Conservation (phyloP, 371 early-diverging fungal genomes). For the Phascolomyces articulosus region DNA sequence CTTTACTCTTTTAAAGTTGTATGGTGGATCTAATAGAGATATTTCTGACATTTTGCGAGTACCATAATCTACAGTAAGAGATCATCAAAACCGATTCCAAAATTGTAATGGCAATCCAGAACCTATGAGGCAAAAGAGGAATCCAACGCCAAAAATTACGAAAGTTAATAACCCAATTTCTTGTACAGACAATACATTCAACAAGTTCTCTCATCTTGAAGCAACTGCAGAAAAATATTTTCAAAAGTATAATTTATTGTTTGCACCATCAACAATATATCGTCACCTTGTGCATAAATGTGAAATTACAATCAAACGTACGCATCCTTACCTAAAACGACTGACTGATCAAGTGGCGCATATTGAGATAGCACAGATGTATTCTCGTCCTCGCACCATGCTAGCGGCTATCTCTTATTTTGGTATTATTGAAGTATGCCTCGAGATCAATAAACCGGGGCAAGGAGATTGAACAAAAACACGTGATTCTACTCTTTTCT, state of each 20-base stretch:
- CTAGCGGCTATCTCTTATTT: slow-evolving; percentile 5
- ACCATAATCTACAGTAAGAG: background rate
- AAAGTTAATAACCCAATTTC: background rate
- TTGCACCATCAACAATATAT: background rate
- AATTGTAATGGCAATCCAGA: background rate
- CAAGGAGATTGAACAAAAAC: background rate
- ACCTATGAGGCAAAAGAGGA: background rate
- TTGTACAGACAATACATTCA: background rate
- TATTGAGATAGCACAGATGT: background rate
- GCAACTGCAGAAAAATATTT: too few species aligned
- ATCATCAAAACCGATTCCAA: background rate
- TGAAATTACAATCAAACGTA: background rate
- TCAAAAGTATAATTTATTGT: background rate
- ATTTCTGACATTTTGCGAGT: background rate
- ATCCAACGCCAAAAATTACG: background rate
- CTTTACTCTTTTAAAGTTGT: background rate
- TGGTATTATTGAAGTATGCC: background rate
- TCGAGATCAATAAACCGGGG: background rate
- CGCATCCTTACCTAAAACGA: background rate
- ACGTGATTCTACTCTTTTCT: background rate
- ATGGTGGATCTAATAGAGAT: background rate
- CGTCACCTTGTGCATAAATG: background rate
- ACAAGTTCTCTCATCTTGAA: background rate
- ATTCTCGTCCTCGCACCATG: background rate
- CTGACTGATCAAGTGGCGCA: background rate